Conservation (phyloP, 139 green algal genomes). For the Picochlorum sp. region DNA sequence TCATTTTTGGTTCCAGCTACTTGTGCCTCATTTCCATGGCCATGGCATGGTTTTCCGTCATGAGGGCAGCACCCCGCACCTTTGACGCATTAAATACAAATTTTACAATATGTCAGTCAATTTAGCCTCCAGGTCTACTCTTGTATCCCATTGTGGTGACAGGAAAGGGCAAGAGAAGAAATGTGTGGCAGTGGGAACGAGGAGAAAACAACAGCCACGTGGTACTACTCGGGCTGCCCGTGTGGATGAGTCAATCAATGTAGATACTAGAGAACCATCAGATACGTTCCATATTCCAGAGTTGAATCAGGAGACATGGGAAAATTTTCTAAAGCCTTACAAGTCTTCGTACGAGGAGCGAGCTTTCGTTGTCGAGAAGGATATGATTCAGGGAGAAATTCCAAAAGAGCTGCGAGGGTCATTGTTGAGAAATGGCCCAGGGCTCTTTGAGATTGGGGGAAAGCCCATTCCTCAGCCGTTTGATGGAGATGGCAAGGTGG, state of each 20-base stretch:
- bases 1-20: too few species aligned
- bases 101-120: not conserved
- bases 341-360: slow-evolving; percentile 9
- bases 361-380: slow-evolving; percentile 6
- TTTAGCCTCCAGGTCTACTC: not conserved
- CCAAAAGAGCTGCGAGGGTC: slow-evolving; percentile 29
- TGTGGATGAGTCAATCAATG: not conserved
- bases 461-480: slow-evolving; percentile 29
- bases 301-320: not conserved
- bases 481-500: slow-evolving; percentile 34
- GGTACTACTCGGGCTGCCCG: not conserved
- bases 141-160: not conserved
- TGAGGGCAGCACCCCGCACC: too few species aligned
- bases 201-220: not conserved
- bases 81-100: too few species aligned
- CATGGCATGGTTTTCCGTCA: too few species aligned
- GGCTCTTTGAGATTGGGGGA: slow-evolving; percentile 34
- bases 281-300: too few species aligned
- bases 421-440: slow-evolving; percentile 34
- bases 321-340: not conserved
- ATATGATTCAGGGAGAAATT: slow-evolving; percentile 22
- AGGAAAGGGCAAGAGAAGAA: not conserved
- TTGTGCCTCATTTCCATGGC: too few species aligned
- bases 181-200: not conserved
- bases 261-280: too few species aligned